A percentile compares a stretch with the other conserved stretches of the same genome.
Conservation (phyloP, 106 monocot genomes). For the Dendrobium chrysotoxum region DNA sequence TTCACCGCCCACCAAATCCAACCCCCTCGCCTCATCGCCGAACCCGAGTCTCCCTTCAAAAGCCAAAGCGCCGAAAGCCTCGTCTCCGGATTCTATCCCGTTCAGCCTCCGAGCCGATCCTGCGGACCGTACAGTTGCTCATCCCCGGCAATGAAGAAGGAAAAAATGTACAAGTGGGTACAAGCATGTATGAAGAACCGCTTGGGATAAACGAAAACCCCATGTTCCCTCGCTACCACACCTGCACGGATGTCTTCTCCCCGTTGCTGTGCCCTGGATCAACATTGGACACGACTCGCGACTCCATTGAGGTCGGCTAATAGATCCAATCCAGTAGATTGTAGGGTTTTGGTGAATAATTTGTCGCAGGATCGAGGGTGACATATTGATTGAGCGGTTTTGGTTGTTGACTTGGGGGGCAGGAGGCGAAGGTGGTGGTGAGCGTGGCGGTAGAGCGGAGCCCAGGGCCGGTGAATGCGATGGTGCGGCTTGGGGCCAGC, state of each 20-base stretch:
- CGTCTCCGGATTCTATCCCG: slow-evolving; percentile 7
- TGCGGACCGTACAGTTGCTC: slow-evolving; percentile 1
- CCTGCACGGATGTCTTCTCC: neutral
- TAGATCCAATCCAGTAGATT: neutral
- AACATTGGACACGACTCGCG: neutral
- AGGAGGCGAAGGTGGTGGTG: slow-evolving; percentile 73
- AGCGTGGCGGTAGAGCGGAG: slow-evolving; percentile 89
- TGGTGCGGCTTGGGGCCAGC: slow-evolving; percentile 59
- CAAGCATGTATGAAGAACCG: too few species aligned
- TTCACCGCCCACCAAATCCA: neutral
- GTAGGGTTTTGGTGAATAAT: neutral
- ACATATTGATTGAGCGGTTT: too few species aligned
- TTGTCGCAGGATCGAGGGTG: neutral
- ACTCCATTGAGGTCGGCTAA: neutral
- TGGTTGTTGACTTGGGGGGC: too few species aligned
- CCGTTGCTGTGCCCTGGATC: neutral
- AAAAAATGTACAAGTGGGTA: too few species aligned
- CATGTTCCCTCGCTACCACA: neutral
- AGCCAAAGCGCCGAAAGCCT: neutral
- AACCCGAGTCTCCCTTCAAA: neutral
- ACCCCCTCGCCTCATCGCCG: neutral
- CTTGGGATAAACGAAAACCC: too few species aligned
- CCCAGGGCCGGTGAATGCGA: slow-evolving; percentile 67
- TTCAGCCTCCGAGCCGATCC: slow-evolving; percentile 24
- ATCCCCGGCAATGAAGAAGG: neutral